Base-by-base conservation (phyloP, 2,329 filamentous ascomycete species). In the Aspergillus flavus region DNA sequence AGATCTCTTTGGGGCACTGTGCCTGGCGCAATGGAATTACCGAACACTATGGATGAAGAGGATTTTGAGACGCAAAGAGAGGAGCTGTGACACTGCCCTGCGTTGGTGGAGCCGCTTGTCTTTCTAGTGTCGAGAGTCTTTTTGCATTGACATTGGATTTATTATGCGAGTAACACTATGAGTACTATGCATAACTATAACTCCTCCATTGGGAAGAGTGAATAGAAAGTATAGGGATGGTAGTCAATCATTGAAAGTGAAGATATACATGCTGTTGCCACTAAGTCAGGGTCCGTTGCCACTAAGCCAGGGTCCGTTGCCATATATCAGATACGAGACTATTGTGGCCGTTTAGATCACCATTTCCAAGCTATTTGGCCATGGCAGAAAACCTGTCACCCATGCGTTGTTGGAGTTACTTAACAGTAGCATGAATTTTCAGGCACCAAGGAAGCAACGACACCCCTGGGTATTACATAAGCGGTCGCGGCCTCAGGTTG, bases 1-100 rank as follows among this genome's bases (percentile, higher is more conserved):
- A 59, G 46, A 14, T 72, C 64, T 4, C 64, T 77, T 12, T 67
- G 66, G 21, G 58, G 41, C 6, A 61, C 66, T 26, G 57, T 72
- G 39, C 32, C 23, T 26, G 41, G 43, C n/a, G 59, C n/a, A 45
- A 61, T 53, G 50, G 52, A 7, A n/a, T 19, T 10, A 21, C 2
- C 36, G 26, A 28, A 48, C 2, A 32, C 21, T 10, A 56, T 30
- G 30, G 23, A 34, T 32, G 39, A 60, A 32, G 34, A 56, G 9
- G 59, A 59, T 32, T n/a, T 45, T 23, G 58, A 61, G 10, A 28
- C 57, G 57, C 62, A 68, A 34, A 64, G 64, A n/a, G 63, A 63
- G 32, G 67, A 71, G 54, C 54, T 68, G 14, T 69, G 61, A 58
- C 30, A 9, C 23, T 32, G 23, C 12, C 6, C 14, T 48, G 10